These are phyloP conservation scores for Diaporthe vexans DNA, from an alignment of 2,329 filamentous ascomycete species.

Conservation along the genomic window DNA sequence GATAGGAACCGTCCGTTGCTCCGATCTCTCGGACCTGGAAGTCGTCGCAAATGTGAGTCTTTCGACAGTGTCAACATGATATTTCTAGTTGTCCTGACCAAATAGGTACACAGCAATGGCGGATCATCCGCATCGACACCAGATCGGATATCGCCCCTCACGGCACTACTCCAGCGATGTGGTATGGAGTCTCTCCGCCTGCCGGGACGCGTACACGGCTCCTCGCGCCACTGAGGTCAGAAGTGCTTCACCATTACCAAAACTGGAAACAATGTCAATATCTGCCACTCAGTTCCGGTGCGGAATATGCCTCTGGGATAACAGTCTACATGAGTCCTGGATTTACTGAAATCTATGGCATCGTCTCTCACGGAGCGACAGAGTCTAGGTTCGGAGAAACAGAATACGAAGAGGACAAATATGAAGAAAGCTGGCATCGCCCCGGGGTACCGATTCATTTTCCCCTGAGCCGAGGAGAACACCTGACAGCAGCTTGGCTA, in stretches of 20 bases:
- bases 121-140: background rate
- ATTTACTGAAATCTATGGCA: background rate
- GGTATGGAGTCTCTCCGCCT: background rate
- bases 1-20: background rate
- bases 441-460: background rate
- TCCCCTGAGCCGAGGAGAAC: background rate
- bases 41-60: background rate
- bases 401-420: background rate
- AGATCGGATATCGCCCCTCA: too few relatives aligned
- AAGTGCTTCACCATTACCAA: background rate
- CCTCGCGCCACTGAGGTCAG: background rate
- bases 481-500: slow-evolving; percentile 1
- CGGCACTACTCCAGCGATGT: background rate
- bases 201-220: background rate
- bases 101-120: background rate
- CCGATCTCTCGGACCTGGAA: background rate
- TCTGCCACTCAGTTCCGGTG: background rate
- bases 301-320: background rate
- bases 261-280: background rate
- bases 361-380: background rate
- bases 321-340: background rate
- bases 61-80: too few relatives aligned
- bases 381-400: background rate
- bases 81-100: background rate
- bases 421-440: background rate